Conservation (phyloP, 2,329 filamentous ascomycete species). For the Colletotrichum orbiculare region DNA sequence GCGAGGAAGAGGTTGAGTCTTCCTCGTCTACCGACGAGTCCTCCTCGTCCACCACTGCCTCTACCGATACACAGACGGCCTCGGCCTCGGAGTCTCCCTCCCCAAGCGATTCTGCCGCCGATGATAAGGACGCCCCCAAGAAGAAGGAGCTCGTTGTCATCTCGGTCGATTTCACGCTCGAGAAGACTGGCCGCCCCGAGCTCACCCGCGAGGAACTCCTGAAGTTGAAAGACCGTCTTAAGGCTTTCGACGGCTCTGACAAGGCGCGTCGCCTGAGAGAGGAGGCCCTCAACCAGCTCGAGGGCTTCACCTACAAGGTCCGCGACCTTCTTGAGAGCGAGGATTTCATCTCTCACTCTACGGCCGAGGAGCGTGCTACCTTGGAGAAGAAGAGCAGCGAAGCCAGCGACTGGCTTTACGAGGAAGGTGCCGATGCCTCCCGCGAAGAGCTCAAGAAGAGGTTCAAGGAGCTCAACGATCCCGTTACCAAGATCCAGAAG, state of each 20-base stretch:
- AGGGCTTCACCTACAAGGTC: constrained; percentile 89
- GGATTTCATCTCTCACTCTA: constrained; percentile 78
- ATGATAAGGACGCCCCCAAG: constrained; percentile 63
- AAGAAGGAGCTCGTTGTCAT: constrained; percentile 69
- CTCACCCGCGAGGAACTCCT: constrained; percentile 61
- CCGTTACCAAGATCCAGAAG: constrained; percentile 81
- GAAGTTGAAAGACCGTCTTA: constrained; percentile 75
- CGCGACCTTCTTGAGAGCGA: constrained; percentile 85
- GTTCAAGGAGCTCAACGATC: constrained; percentile 79
- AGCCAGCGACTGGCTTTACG: constrained; percentile 91
- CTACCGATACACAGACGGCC: constrained; percentile 28
- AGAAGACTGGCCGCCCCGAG: constrained; percentile 61
- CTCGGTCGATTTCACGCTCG: constrained; percentile 60
- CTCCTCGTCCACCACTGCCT: constrained; percentile 55
- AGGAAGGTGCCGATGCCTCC: constrained; percentile 80
- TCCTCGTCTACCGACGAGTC: constrained; percentile 47
- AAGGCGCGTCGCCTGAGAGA: constrained; percentile 80
- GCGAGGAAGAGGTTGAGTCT: constrained; percentile 57
- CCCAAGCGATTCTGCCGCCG: constrained; percentile 59
- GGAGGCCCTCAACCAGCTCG: constrained; percentile 91
- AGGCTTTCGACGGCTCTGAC: constrained; percentile 89
- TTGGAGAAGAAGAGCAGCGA: constrained; percentile 76
- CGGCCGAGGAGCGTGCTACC: constrained; percentile 71
- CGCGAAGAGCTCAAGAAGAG: constrained; percentile 80
- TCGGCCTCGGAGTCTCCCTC: constrained; percentile 52